Conservation (phyloP, 2,329 filamentous ascomycete species). For the Venturia carpophila region DNA sequence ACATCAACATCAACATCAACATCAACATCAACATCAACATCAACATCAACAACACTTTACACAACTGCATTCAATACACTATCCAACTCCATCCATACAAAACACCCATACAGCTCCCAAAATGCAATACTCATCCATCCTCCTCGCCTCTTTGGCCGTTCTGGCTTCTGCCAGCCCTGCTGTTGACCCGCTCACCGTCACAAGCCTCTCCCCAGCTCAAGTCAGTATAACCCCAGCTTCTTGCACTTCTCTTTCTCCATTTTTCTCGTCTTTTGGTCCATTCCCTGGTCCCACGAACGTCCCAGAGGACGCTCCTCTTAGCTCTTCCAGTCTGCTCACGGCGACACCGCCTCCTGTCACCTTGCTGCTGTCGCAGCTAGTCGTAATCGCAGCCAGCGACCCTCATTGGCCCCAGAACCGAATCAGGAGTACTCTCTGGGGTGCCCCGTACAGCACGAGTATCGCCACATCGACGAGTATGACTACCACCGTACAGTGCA, state of each 20-base stretch:
- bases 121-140: conserved; percentile 12
- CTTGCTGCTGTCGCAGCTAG: too few relatives aligned
- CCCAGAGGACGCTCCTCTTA: too few relatives aligned
- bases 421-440: too few relatives aligned
- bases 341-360: neutral
- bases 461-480: too few relatives aligned
- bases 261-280: neutral
- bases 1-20: too few relatives aligned
- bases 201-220: conserved; percentile 16
- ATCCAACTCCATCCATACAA: neutral
- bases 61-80: neutral
- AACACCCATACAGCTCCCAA: neutral
- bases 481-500: too few relatives aligned
- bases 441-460: too few relatives aligned
- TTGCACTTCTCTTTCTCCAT: neutral
- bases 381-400: too few relatives aligned
- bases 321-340: too few relatives aligned
- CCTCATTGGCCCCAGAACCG: too few relatives aligned
- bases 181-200: conserved; percentile 17
- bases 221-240: conserved; percentile 2
- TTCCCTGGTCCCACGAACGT: too few relatives aligned
- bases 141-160: conserved; percentile 17
- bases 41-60: neutral
- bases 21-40: too few relatives aligned
- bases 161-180: conserved; percentile 6